Conservation (phyloP, 768 basidiomycete genomes). For the Pholiota microspora region DNA sequence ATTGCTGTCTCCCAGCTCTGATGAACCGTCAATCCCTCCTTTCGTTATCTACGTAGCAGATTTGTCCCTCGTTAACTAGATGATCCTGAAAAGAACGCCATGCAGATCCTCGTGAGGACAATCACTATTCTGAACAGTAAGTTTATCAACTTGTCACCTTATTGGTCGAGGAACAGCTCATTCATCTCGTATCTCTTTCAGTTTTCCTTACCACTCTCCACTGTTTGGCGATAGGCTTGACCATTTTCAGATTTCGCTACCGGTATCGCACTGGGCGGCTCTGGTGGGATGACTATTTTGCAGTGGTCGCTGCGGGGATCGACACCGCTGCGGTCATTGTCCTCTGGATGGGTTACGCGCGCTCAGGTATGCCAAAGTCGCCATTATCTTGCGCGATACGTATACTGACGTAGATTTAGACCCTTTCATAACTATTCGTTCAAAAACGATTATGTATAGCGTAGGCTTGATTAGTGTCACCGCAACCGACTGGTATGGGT, state of each 20-base stretch:
- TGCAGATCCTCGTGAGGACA: slow-evolving; percentile 1
- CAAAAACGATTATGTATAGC: slow-evolving; percentile 1
- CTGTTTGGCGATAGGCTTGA: slow-evolving; percentile 17
- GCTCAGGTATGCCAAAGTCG: background rate
- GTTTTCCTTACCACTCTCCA: slow-evolving; percentile 12
- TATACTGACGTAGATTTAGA: background rate
- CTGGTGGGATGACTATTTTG: slow-evolving; percentile 32
- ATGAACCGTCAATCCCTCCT: background rate
- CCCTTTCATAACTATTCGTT: background rate
- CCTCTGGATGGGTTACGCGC: slow-evolving; percentile 5
- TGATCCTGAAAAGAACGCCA: background rate
- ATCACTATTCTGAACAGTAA: background rate
- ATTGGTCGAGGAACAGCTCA: background rate
- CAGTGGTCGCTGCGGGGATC: slow-evolving; percentile 19
- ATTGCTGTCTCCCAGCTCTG: background rate
- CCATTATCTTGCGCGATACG: background rate
- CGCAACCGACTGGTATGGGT: slow-evolving; percentile 12
- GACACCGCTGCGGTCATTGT: slow-evolving; percentile 7
- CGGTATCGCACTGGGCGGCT: slow-evolving; percentile 21
- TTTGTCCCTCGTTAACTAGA: background rate
- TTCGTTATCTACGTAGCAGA: background rate
- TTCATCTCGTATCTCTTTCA: background rate
- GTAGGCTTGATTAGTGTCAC: slow-evolving; percentile 8
- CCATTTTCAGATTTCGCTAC: slow-evolving; percentile 21
- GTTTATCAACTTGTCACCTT: background rate